Base-by-base conservation (phyloP, 306 rosid genomes). In the Casuarina glauca region DNA sequence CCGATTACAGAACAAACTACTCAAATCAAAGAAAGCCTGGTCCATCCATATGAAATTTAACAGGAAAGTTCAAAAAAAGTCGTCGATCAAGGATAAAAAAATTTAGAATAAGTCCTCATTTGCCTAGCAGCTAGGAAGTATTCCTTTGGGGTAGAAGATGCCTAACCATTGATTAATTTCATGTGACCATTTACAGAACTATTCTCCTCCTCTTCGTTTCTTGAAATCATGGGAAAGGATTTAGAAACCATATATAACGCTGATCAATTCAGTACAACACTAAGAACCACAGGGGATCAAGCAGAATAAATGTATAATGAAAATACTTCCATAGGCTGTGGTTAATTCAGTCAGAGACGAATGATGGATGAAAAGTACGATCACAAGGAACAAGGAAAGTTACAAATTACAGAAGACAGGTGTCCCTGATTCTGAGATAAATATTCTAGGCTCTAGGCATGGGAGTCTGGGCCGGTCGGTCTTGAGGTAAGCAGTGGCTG, bases 401-500 rank as follows among this genome's bases (percentile, higher is more conserved):
- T 55, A 73, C 82, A 80, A 83, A 64, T 82, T 54, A 73, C 66
- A 73, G 75, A 73, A 67, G 85, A 82, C 72, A 63, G 73, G 57
- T 63, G 17, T 77, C 6, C 43, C 62, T 54, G 61, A 42, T 57
- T 61, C 64, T 32, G 66, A 55, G 70, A 46, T 66, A 42, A 3
- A 45, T 62, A 60, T 13, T 39, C 81, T 87, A 91, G 69, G 89
- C 90, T 39, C 81, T 87, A 91, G 69, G 89, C 90, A 38, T 4
- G 78, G 41, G 97, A 2, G 0, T 87, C 91, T 11, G 92, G 90
- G 78, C 93, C 98, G 48, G 94, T 73, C 6, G 97, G 98, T 83
- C 86, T 95, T 53, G 96, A 73, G 84, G 91, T 92, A 64, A 95
- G 91, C 77, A 95, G 97, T 68, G 98, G 98, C 72, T 95, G 98